Conservation (phyloP, 805 yeast genomes). For the Hanseniaspora mollemarum region DNA sequence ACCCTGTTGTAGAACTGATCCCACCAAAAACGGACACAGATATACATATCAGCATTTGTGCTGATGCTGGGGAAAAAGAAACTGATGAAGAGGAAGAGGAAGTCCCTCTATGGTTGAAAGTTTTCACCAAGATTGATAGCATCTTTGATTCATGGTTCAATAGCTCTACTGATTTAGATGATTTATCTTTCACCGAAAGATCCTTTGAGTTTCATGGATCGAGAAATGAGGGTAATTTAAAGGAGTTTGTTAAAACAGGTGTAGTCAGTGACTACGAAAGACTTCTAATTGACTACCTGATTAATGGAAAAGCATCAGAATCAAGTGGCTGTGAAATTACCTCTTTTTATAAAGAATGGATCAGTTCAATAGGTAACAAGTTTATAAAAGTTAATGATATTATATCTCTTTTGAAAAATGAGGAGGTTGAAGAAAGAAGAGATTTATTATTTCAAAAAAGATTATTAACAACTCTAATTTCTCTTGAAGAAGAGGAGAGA, state of each 20-base stretch:
- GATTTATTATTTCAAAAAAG: slow-evolving; percentile 13
- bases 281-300: slow-evolving; percentile 12
- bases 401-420: neutral
- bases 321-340: neutral
- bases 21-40: slow-evolving; percentile 28
- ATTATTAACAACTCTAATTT: slow-evolving; percentile 3
- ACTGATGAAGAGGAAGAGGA: neutral
- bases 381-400: neutral
- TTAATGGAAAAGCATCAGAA: neutral
- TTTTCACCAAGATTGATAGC: slow-evolving; percentile 11
- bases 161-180: slow-evolving; percentile 1
- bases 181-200: slow-evolving; percentile 8
- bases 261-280: slow-evolving; percentile 10
- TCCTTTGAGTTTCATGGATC: slow-evolving; percentile 6
- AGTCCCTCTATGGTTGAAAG: slow-evolving; percentile 6
- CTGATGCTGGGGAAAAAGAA: neutral
- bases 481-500: slow-evolving; percentile 10
- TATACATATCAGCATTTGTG: neutral
- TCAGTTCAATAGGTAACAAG: neutral
- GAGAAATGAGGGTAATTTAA: slow-evolving; percentile 9
- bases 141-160: neutral
- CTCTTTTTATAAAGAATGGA: slow-evolving; percentile 4
- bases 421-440: neutral
- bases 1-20: slow-evolving; percentile 53
- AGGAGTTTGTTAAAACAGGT: slow-evolving; percentile 1